Evolutionary conservation across 352 stramenopile species (phyloP).

Genomic region (Globisporangium middletonii): DNA sequence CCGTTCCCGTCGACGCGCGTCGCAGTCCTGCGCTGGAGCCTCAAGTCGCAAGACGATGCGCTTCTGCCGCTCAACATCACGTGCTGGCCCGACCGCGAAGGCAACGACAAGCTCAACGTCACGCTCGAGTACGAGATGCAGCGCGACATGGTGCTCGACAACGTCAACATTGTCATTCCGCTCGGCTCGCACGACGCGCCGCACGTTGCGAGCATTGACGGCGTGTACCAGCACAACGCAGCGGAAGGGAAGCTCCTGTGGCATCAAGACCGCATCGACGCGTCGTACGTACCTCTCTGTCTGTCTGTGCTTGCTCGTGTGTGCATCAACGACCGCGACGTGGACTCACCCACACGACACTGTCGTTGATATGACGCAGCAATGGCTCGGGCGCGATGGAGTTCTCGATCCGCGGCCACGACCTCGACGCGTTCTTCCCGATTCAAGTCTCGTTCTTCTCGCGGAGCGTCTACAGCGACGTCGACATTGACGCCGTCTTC

Average conservation of each 20-base stretch:
- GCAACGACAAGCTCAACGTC: conserved; percentile 83
- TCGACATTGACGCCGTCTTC: conserved; percentile 70
- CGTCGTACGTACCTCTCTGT: conserved; percentile 40
- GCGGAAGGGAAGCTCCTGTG: conserved; percentile 62
- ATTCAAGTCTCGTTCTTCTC: conserved; percentile 88
- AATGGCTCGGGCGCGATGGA: conserved; percentile 81
- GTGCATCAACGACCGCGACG: too few relatives aligned
- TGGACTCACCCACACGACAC: too few relatives aligned
- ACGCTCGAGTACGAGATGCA: conserved; percentile 87
- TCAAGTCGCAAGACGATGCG: conserved; percentile 86
- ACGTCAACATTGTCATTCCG: conserved; percentile 82
- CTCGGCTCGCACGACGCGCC: conserved; percentile 66
- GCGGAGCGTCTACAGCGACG: conserved; percentile 82
- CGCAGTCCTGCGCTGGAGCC: conserved; percentile 76
- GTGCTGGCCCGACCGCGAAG: conserved; percentile 85
- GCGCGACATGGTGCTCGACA: conserved; percentile 84
- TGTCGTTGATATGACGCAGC: conserved; percentile 20
- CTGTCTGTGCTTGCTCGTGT: conserved; percentile 4
- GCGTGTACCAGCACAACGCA: conserved; percentile 85
- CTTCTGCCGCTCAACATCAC: conserved; percentile 83
- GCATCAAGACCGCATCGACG: conserved; percentile 77
- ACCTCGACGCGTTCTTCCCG: conserved; percentile 84
- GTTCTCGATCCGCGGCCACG: conserved; percentile 73
- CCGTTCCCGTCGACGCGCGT: conserved; percentile 78
- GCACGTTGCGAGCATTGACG: conserved; percentile 70